These are phyloP conservation scores for Colletotrichum sp. DNA, from an alignment of 2,329 filamentous ascomycete species.

Conservation along the genomic window DNA sequence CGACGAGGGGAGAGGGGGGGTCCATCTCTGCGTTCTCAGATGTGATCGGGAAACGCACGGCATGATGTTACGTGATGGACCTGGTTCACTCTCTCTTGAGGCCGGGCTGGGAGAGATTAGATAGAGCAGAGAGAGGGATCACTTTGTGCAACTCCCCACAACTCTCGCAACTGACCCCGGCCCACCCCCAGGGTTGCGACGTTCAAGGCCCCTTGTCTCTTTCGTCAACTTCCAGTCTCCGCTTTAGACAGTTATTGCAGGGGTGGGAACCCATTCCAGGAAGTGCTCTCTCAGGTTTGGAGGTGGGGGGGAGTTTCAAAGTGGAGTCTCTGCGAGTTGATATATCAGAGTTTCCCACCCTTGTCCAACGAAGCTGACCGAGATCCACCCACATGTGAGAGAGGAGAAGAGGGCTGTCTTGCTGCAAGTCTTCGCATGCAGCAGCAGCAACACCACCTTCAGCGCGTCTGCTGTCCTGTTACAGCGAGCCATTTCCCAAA, in stretches of 20 bases:
- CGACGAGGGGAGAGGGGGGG: not conserved
- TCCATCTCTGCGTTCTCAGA: not conserved
- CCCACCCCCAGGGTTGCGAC: not conserved
- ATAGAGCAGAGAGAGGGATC: not conserved
- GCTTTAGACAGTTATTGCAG: not conserved
- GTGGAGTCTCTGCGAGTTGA: constrained; percentile 6
- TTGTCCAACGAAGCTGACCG: not conserved
- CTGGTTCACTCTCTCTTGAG: not conserved
- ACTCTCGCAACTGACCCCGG: not conserved
- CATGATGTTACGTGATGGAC: not conserved
- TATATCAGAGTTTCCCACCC: constrained; percentile 1
- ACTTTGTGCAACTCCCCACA: not conserved
- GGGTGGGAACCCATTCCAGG: not conserved
- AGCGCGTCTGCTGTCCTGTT: not conserved
- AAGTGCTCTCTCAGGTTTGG: not conserved
- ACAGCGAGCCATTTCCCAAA: not conserved
- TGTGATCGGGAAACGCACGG: not conserved
- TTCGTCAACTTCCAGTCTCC: not conserved
- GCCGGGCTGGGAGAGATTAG: not conserved
- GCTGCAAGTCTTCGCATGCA: not conserved
- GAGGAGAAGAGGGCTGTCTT: not conserved
- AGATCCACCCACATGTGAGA: not conserved
- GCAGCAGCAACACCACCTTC: not conserved
- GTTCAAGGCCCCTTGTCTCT: not conserved
- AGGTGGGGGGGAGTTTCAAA: not conserved